Base-by-base conservation (phyloP, 805 yeast species). In the Ogataea neopini region DNA sequence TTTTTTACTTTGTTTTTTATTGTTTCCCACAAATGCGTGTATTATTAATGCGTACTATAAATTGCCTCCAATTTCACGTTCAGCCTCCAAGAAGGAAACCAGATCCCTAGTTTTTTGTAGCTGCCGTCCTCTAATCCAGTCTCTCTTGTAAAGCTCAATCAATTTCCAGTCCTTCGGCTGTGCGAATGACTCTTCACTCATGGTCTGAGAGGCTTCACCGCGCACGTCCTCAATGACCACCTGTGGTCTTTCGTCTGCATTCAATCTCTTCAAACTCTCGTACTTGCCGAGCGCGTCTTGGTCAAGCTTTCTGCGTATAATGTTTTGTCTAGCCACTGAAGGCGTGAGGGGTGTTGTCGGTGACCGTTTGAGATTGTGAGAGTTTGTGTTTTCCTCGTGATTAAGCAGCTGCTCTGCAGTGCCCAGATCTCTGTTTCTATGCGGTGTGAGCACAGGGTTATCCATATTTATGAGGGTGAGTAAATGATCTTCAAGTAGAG, bases 311-410 rank as follows among this genome's bases (percentile, higher is more conserved):
- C 64, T 49, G 36, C 63, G 53, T 9, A 59, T 53, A 25, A 60
- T 54, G 42, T 61, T 61, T 34, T 50, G 55, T 44, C 62, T 55
- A n/a, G 51, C 47, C 22, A 59, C 45, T 10, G 58, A 49, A 5
- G 69, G 69, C 9, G 68, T 63, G 36, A 63, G 49, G 3, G 69
- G 69, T 6, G 70, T 64, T 3, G 69, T 57, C 2, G 68, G 68
- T 1, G 63, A 59, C 38, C 70, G 52, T 39, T 66, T 66, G 28
- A 51, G 40, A 13, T 45, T 47, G 8, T 49, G 42, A 13, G n/a
- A n/a, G 32, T 17, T 11, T 2, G 37, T 14, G 13, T 34, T 34
- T 11, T 18, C 23, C 17, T 18, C 23, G 33, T 39, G 6, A 5
- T 39, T 18, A 25, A 18, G n/a, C 18, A 37, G 43, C 18, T 47